phyloP scores from a whole-genome alignment of 176 grass and related monocot genomes.

The Aegilops speltoides region DNA sequence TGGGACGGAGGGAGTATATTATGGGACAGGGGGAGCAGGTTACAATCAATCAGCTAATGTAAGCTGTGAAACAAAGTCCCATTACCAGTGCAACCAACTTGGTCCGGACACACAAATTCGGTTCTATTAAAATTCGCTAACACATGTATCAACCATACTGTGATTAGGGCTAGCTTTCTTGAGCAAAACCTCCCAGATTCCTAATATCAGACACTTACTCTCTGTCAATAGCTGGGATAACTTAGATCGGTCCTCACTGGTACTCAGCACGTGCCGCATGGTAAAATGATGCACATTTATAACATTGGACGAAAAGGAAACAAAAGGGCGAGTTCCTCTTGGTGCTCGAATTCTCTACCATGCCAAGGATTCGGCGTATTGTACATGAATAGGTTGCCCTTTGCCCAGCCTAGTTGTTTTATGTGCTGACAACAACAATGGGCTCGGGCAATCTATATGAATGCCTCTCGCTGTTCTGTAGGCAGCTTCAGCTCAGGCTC shows the following conservation, averaged over 20 bases:
- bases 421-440: slow-evolving; percentile 7
- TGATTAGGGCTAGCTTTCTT: not conserved
- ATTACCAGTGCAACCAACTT: not conserved
- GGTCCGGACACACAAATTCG: not conserved
- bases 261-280: not conserved
- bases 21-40: no score
- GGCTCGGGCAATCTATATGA: slow-evolving; percentile 39
- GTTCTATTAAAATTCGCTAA: not conserved
- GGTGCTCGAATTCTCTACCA: not conserved
- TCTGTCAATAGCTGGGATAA: not conserved
- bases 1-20: no score
- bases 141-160: not conserved
- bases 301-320: not conserved
- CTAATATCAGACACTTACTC: not conserved
- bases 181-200: not conserved
- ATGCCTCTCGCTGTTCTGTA: slow-evolving; percentile 71
- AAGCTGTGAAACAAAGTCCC: not conserved
- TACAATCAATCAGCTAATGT: not conserved
- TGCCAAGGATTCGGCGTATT: slow-evolving; percentile 1
- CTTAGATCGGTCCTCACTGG: not conserved
- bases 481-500: slow-evolving; percentile 85
- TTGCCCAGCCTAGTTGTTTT: not conserved
- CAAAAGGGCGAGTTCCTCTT: not conserved
- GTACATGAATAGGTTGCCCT: slow-evolving; percentile 4
- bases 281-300: not conserved